A percentile compares a stretch with the other conserved stretches of the same genome.
Evolutionary conservation across 2,329 filamentous ascomycete species (phyloP).

Genomic region (Hyphodiscus sp.): DNA sequence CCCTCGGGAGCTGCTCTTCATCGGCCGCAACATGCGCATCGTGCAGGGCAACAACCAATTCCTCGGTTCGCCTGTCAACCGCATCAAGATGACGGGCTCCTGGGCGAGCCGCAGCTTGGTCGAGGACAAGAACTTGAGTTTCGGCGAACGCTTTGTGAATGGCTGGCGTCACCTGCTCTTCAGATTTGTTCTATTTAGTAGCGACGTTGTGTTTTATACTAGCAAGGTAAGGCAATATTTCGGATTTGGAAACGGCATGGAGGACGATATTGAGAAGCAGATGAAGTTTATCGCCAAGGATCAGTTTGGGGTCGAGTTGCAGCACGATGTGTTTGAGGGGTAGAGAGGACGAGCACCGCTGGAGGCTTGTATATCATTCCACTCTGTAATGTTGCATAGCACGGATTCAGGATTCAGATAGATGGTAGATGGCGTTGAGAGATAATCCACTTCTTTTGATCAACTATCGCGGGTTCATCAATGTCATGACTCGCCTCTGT

Average conservation of each 20-base stretch:
- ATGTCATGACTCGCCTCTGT: too few species aligned
- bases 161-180: slow-evolving; percentile 78
- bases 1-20: slow-evolving; percentile 66
- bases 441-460: not conserved
- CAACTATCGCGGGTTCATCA: too few species aligned
- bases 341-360: slow-evolving; percentile 31
- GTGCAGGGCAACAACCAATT: slow-evolving; percentile 70
- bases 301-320: slow-evolving; percentile 77
- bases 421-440: not conserved
- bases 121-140: slow-evolving; percentile 60
- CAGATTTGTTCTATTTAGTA: slow-evolving; percentile 64
- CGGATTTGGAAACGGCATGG: slow-evolving; percentile 77
- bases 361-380: not conserved
- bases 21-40: slow-evolving; percentile 65
- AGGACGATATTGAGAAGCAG: slow-evolving; percentile 83
- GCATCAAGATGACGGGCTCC: slow-evolving; percentile 86
- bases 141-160: slow-evolving; percentile 57
- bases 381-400: not conserved
- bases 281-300: slow-evolving; percentile 87
- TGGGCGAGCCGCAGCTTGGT: slow-evolving; percentile 86
- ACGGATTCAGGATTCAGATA: not conserved
- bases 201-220: slow-evolving; percentile 78
- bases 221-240: slow-evolving; percentile 71
- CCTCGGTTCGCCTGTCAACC: slow-evolving; percentile 68
- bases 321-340: slow-evolving; percentile 84